phyloP scores from a whole-genome alignment of 2,329 filamentous ascomycete genomes.

The Torrubiellomyces zombiae region DNA sequence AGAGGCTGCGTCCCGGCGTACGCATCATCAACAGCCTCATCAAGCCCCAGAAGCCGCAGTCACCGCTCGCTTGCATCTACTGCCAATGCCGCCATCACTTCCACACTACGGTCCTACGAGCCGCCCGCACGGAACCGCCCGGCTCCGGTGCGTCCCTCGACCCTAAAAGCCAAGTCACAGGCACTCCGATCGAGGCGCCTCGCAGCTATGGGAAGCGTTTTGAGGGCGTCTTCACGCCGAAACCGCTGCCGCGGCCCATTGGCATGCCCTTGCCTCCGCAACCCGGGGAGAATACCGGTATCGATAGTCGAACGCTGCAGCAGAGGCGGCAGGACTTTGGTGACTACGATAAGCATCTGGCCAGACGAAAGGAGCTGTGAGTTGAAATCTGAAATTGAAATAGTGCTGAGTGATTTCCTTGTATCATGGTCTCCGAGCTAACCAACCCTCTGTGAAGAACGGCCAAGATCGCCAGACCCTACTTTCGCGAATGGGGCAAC shows the following conservation, averaged over 20 bases:
- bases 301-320: conserved; percentile 48
- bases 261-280: conserved; percentile 60
- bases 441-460: conserved; percentile 31
- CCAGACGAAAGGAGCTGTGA: conserved; percentile 62
- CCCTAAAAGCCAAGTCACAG: conserved; percentile 21
- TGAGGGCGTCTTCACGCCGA: conserved; percentile 37
- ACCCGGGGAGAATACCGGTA: conserved; percentile 66
- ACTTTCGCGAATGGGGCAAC: conserved; percentile 92
- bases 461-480: conserved; percentile 64
- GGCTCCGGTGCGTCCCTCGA: conserved; percentile 19
- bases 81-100: conserved; percentile 36
- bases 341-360: conserved; percentile 70
- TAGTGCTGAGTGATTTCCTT: conserved; percentile 7
- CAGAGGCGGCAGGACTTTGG: conserved; percentile 67
- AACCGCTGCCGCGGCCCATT: conserved; percentile 55
- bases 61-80: conserved; percentile 24
- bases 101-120: conserved; percentile 22
- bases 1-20: conserved; percentile 14
- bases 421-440: neutral
- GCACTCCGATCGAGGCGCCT: conserved; percentile 38
- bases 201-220: conserved; percentile 40
- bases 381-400: too few species aligned
- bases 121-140: conserved; percentile 16
- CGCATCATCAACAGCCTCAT: conserved; percentile 12
- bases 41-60: conserved; percentile 3